Percentiles rank a stretch among this genome's conserved stretches.
These are phyloP conservation scores for Trypanosomatidae sp. DNA, from an alignment of 208 protist genomes.

Conservation along the genomic window DNA sequence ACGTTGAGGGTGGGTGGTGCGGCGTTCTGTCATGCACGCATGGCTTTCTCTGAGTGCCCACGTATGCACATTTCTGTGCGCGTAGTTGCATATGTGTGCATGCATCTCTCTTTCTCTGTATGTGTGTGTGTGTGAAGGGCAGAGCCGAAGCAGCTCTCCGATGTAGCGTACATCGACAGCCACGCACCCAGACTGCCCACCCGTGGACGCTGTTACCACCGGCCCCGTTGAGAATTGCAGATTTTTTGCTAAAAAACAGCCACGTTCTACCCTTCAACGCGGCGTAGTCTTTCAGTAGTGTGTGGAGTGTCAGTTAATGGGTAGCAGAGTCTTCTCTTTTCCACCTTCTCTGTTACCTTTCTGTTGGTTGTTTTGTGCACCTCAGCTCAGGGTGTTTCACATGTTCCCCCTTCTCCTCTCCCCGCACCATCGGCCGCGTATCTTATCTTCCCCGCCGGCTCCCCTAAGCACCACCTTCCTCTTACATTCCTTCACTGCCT, in stretches of 20 bases:
- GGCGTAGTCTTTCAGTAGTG: background rate
- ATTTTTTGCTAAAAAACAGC: too few species aligned
- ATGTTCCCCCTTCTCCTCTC: background rate
- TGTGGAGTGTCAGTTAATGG: background rate
- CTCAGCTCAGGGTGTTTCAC: background rate
- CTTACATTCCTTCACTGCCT: slow-evolving; percentile 20
- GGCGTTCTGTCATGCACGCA: background rate
- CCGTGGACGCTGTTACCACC: background rate
- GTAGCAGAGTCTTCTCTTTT: background rate
- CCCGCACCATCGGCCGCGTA: background rate
- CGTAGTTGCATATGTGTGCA: background rate
- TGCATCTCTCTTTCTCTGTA: background rate
- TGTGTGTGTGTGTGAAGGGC: background rate
- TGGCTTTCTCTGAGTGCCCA: background rate
- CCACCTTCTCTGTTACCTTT: background rate
- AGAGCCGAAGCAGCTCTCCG: background rate
- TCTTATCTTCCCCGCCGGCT: background rate
- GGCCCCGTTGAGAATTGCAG: background rate
- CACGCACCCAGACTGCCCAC: background rate
- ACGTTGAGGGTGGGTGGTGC: background rate
- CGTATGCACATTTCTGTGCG: background rate
- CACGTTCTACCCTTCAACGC: background rate
- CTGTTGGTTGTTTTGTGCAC: background rate
- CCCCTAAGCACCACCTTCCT: slow-evolving; percentile 1
- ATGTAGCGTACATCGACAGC: background rate